Evolutionary conservation across 2,329 filamentous ascomycete species (phyloP).

Genomic region (Claviceps fusiformis): DNA sequence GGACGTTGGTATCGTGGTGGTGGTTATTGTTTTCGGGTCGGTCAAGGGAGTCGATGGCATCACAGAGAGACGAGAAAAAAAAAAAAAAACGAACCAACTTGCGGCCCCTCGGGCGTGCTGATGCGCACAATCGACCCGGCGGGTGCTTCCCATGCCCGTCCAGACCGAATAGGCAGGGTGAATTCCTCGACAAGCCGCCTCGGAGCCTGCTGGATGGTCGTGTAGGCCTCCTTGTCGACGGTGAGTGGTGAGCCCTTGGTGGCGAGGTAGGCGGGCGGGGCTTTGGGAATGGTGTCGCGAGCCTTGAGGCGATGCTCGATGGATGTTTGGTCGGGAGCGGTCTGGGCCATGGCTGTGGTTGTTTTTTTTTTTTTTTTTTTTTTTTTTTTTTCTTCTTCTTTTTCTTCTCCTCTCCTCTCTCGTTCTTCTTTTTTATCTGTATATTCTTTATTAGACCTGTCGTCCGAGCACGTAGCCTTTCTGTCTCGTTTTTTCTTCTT

Average conservation of each 20-base stretch:
- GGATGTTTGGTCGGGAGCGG: conserved; percentile 4
- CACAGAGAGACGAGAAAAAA: not conserved
- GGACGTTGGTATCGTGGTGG: too few species aligned
- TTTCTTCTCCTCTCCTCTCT: too few species aligned
- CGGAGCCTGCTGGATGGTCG: conserved; percentile 40
- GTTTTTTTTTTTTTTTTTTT: too few species aligned
- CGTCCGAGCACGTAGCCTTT: too few species aligned
- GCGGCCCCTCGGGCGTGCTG: conserved; percentile 62
- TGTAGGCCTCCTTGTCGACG: conserved; percentile 38
- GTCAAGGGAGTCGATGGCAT: too few species aligned
- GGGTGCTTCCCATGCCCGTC: conserved; percentile 56
- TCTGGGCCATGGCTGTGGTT: conserved; percentile 5
- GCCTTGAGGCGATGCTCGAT: conserved; percentile 25
- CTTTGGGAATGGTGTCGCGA: conserved; percentile 31
- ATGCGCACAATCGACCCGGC: conserved; percentile 58
- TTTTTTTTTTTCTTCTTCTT: too few species aligned
- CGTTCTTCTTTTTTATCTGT: too few species aligned
- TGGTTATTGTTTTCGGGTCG: too few species aligned
- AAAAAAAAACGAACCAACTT: conserved; percentile 40
- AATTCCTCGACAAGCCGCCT: conserved; percentile 35
- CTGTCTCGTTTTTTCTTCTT: too few species aligned
- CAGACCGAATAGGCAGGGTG: conserved; percentile 59
- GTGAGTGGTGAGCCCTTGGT: conserved; percentile 27
- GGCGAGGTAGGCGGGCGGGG: conserved; percentile 35
- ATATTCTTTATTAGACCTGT: too few species aligned